Evolutionary conservation across 148 eudicot genomes (phyloP).

Genomic region (Talinum fruticosum): DNA sequence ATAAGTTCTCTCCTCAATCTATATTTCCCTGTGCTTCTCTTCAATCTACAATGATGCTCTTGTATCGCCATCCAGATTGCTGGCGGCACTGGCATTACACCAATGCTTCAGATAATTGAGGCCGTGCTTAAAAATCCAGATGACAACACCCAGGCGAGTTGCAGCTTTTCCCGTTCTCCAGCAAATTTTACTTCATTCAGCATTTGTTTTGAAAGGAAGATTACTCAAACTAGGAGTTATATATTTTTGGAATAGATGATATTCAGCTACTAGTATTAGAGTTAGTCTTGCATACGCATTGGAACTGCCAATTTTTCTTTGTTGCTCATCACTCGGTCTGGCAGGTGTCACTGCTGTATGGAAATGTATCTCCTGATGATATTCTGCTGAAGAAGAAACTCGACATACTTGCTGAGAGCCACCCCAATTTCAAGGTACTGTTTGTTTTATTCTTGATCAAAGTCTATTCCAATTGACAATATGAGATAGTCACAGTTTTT

Average conservation of each 20-base stretch:
- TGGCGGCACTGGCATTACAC: conserved; percentile 93
- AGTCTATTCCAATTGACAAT: background rate
- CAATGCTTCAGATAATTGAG: conserved; percentile 94
- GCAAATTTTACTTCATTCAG: background rate
- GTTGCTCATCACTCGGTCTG: conserved; percentile 1
- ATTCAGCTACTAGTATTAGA: background rate
- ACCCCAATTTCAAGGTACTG: conserved; percentile 86
- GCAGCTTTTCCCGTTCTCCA: background rate
- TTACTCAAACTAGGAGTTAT: background rate
- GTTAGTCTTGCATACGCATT: background rate
- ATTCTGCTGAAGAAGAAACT: conserved; percentile 90
- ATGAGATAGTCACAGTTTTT: background rate
- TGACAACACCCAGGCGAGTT: conserved; percentile 74
- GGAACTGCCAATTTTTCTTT: background rate
- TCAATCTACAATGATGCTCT: too few species aligned
- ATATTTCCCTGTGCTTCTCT: too few species aligned
- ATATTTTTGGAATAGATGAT: background rate
- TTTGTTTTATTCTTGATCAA: conserved; percentile 1
- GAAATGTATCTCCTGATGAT: conserved; percentile 93
- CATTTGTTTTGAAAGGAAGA: background rate
- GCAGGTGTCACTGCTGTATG: conserved; percentile 85
- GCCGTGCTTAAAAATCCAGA: conserved; percentile 86
- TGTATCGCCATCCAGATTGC: conserved; percentile 62
- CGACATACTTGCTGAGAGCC: conserved; percentile 67
- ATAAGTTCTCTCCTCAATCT: too few species aligned